Conservation (phyloP, 352 stramenopile species). For the Saprolegnia diclina region DNA sequence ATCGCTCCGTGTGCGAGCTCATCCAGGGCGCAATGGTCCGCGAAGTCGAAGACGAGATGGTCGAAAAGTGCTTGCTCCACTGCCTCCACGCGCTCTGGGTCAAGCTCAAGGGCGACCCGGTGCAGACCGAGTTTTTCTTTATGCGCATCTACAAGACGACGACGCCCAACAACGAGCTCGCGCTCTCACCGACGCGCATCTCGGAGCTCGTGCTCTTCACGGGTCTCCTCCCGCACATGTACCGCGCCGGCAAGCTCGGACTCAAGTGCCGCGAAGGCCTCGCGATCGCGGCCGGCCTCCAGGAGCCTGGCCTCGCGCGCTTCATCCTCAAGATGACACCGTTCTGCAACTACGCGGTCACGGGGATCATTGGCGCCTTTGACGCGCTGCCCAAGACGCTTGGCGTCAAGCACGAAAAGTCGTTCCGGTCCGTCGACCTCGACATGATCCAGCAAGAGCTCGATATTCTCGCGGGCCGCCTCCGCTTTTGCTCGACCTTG, state of each 20-base stretch:
- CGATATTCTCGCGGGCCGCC: conserved; percentile 45
- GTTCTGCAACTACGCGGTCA: conserved; percentile 84
- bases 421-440: conserved; percentile 16
- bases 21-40: conserved; percentile 70
- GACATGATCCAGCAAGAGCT: conserved; percentile 48
- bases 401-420: conserved; percentile 24
- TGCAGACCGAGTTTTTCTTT: conserved; percentile 87
- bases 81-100: conserved; percentile 82
- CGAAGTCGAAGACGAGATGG: conserved; percentile 75
- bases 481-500: conserved; percentile 83
- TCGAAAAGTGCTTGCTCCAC: conserved; percentile 77
- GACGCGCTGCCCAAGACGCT: conserved; percentile 71
- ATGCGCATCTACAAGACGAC: conserved; percentile 57
- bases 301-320: conserved; percentile 65
- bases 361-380: conserved; percentile 75
- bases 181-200: conserved; percentile 39
- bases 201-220: conserved; percentile 81
- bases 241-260: conserved; percentile 64
- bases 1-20: conserved; percentile 73
- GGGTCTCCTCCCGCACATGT: conserved; percentile 78
- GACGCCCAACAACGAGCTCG: conserved; percentile 37
- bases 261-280: conserved; percentile 80
- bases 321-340: conserved; percentile 83
- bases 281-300: conserved; percentile 68
- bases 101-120: conserved; percentile 72